A percentile compares a stretch with the other conserved stretches of the same genome.
Evolutionary conservation across 306 rosid species (phyloP).

Genomic region (Dalbergia cochinchinensis): DNA sequence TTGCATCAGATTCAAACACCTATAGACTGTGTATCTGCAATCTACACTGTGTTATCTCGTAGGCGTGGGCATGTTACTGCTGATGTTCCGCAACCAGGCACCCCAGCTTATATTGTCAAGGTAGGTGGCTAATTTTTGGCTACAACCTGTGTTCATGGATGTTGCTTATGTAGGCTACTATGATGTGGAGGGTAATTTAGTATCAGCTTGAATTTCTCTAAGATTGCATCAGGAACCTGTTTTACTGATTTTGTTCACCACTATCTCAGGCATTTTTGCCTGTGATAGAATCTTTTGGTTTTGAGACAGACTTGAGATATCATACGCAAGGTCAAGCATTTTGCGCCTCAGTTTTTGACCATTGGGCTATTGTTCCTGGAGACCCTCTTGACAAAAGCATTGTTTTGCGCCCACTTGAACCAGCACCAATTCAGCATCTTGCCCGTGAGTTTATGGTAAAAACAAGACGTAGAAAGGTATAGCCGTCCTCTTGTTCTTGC

Average conservation of each 20-base stretch:
- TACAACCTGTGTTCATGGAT: conserved; percentile 1
- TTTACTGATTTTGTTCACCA: conserved; percentile 29
- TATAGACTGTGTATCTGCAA: conserved; percentile 95
- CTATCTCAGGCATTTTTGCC: conserved; percentile 92
- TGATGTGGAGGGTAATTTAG: conserved; percentile 5
- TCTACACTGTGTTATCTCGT: conserved; percentile 95
- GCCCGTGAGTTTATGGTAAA: conserved; percentile 99
- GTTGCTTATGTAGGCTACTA: conserved; percentile 10
- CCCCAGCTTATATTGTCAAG: conserved; percentile 93
- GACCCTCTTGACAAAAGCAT: conserved; percentile 97
- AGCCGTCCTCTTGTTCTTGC: conserved; percentile 19
- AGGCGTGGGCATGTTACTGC: conserved; percentile 99
- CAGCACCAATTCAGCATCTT: conserved; percentile 97
- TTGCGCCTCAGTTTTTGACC: conserved; percentile 86
- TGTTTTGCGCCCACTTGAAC: conserved; percentile 95
- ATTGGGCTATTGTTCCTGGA: conserved; percentile 99
- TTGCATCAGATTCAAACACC: conserved; percentile 95
- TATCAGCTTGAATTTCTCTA: neutral
- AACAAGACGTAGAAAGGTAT: conserved; percentile 98
- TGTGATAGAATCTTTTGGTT: conserved; percentile 94
- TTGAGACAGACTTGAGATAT: conserved; percentile 97
- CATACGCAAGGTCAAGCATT: conserved; percentile 99
- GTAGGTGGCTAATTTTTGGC: conserved; percentile 55
- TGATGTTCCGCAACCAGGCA: conserved; percentile 99
- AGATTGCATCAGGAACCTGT: conserved; percentile 3